Base-by-base conservation (phyloP, 129 eudicot genomes). In the Silybum marianum region DNA sequence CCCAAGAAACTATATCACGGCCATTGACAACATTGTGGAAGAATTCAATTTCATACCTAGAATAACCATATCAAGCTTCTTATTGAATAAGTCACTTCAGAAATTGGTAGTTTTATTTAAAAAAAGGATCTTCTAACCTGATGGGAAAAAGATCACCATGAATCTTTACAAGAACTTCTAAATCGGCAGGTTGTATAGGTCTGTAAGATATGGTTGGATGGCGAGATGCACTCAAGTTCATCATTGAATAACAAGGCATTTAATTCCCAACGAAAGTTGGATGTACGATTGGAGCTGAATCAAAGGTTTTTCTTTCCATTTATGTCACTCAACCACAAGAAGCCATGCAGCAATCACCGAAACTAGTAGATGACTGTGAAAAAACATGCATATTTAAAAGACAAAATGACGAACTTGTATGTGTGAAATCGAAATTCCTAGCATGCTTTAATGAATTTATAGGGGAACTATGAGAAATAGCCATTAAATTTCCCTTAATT, bases 121-220 rank as follows among this genome's bases (percentile, higher is more conserved):
- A 7, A 9, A 58, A 69, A 71, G 11, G 40, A 85, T 81, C 25
- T 34, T 66, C 84, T 74, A 65, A 95, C 99, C 98, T 90, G 75
- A 95, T 95, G 73, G 99, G 99, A 76, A 95, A 95, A 34, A 95
- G 88, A 84, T 95, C 93, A 30, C 90, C 83, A 69, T 95, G 99
- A 58, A 93, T 77, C 78, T 91, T 90, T 69, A 87, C 92, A 75
- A 95, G 89, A 81, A 88, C 88, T 18, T 81, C 89, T 13, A 92
- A 75, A 84, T 95, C 99, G 7, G 97, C 87, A 32, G 98, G 90
- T 70, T 81, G 73, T 51, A 95, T 91, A 21, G 92, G 95, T 86
- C 99, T 93, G 81, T 89, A 95, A 65, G 88, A 69, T 71, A 93
- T 88, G 68, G 82, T 72, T 66, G 98, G 95, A 76, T 76, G 89